A percentile compares a stretch with the other conserved stretches of the same genome.
These are phyloP conservation scores for Byssothecium circinans DNA, from an alignment of 2,329 filamentous ascomycete genomes.

Conservation along the genomic window DNA sequence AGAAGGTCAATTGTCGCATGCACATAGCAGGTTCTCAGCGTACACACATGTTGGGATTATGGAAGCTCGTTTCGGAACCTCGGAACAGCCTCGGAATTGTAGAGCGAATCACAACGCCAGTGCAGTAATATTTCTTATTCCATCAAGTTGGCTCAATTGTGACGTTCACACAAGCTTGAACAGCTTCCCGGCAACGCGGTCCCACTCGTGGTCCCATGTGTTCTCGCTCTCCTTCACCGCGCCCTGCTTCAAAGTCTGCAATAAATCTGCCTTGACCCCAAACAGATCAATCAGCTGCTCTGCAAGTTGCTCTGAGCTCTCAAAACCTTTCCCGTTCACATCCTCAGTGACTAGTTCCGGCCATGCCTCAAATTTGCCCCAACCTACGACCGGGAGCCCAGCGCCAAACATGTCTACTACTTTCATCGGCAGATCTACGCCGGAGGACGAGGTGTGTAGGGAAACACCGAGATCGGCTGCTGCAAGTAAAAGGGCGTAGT, in stretches of 20 bases:
- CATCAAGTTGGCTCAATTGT: too few relatives aligned
- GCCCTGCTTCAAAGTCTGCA: slow-evolving; percentile 66
- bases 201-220: slow-evolving; percentile 93
- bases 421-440: slow-evolving; percentile 97
- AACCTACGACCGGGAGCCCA: slow-evolving; percentile 86
- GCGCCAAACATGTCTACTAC: slow-evolving; percentile 99
- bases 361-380: slow-evolving; percentile 84
- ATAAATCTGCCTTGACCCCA: slow-evolving; percentile 52
- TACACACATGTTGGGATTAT: not conserved
- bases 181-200: slow-evolving; percentile 74
- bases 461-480: slow-evolving; percentile 88
- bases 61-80: not conserved
- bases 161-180: slow-evolving; percentile 54
- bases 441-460: slow-evolving; percentile 89
- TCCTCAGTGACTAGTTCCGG: slow-evolving; percentile 86
- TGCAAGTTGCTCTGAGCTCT: slow-evolving; percentile 67
- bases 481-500: slow-evolving; percentile 83
- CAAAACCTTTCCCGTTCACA: slow-evolving; percentile 83
- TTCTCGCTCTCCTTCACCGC: slow-evolving; percentile 72
- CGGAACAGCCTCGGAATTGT: not conserved
- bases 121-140: too few relatives aligned
- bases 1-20: too few relatives aligned
- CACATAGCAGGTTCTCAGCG: too few relatives aligned
- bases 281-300: slow-evolving; percentile 68
- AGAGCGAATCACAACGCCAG: too few relatives aligned